Evolutionary conservation across 1,284 basidiomycete species (phyloP), one percentile per base, ranked within the genome.

Genomic region (Xanthoconium separans): DNA sequence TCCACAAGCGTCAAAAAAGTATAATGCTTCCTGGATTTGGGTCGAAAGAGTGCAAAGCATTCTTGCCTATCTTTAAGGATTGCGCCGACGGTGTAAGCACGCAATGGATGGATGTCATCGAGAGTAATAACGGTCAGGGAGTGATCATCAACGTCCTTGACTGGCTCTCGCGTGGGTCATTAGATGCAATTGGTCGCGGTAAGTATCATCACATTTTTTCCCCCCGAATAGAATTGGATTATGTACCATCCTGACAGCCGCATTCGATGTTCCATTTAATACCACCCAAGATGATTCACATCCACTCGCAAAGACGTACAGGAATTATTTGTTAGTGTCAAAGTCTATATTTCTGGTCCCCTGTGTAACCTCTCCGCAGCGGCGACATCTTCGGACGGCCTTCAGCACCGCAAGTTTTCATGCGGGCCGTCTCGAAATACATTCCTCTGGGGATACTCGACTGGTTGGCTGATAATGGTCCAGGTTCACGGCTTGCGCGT

Each of bases 11-110:
- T 36, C 76, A 80, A 29, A 61, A 73, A 47, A 77, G 69, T 50
- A 65, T 76, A n/a, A 65, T 80, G 65, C 63, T 72, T 22, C 75
- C 76, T 0, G 77, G 72, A 4, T 79, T 80, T 47, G 73, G 75
- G 4, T 59, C 64, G 0, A 75, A 76, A 43, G 61, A 63, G 4
- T 63, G 66, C 12, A 73, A 67, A 49, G 69, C 69, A 4, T 71
- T 75, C 30, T 54, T 76, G 2, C 69, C 70, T 0, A 47, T 75
- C 5, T 79, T 80, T 53, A 53, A 43, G 44, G 51, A 36, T 16
- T 66, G 58, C 7, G 67, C 65, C 0, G 61, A 68, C 18, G 51
- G 53, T 15, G 50, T 68, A 27, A 39, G 54, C 67, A 10, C 5
- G 31, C 27, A 27, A 5, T 27, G 27, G 27, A 27, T 27, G 27